These are phyloP conservation scores for Aspergillus tamarii DNA, from an alignment of 2,329 filamentous ascomycete genomes.

Conservation along the genomic window DNA sequence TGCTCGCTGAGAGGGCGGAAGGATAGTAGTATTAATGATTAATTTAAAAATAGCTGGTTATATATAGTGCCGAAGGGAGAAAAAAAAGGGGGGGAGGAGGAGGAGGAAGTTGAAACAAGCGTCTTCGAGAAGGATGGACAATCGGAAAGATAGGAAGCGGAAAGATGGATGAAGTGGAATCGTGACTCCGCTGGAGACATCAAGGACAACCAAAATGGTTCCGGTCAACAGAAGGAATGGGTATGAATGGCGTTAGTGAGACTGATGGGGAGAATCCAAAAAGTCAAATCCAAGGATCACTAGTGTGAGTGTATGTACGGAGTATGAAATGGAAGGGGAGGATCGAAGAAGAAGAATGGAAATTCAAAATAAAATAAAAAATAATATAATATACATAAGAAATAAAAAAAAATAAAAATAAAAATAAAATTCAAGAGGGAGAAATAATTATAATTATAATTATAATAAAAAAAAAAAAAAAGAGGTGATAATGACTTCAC, in stretches of 20 bases:
- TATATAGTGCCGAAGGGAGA: background rate
- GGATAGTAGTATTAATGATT: background rate
- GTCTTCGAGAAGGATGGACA: background rate
- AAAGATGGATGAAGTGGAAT: conserved; percentile 6
- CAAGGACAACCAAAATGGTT: conserved; percentile 2
- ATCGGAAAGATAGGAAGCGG: conserved; percentile 9
- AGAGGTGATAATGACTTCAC: background rate
- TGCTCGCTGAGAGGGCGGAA: background rate
- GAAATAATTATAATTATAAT: background rate
- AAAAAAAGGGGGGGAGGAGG: background rate
- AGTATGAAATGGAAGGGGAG: background rate
- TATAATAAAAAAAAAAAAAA: conserved; percentile 1
- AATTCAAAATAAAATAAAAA: background rate
- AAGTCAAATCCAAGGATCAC: conserved; percentile 4
- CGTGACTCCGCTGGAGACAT: conserved; percentile 1
- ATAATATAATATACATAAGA: background rate
- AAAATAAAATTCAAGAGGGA: background rate
- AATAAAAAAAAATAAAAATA: background rate
- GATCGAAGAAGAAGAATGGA: background rate
- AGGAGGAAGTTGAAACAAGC: background rate
- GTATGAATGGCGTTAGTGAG: background rate
- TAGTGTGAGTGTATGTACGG: background rate
- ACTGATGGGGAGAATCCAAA: background rate
- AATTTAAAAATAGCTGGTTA: background rate
- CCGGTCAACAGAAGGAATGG: background rate